These are phyloP conservation scores for Panaeolus papilionaceus DNA, from an alignment of 768 basidiomycete species.

Conservation along the genomic window DNA sequence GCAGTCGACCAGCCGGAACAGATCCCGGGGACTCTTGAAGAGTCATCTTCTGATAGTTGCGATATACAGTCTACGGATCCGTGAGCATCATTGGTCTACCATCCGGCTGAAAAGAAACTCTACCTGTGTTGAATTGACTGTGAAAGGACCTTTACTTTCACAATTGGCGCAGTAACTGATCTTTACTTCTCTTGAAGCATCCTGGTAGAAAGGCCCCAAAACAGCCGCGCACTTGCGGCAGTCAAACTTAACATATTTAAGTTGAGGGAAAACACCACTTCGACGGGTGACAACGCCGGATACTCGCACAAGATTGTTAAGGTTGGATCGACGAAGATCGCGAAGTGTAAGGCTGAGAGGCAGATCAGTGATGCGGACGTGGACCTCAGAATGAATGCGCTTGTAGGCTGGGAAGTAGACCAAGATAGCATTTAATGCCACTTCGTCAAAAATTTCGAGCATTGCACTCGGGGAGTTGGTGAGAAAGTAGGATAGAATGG, in stretches of 20 bases:
- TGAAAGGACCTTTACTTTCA: conserved; percentile 94
- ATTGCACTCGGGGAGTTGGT: conserved; percentile 94
- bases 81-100: neutral
- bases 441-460: conserved; percentile 94
- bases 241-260: conserved; percentile 99
- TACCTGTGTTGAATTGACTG: conserved; percentile 96
- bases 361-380: conserved; percentile 95
- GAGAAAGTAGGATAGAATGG: conserved; percentile 96
- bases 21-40: conserved; percentile 97
- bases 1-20: conserved; percentile 96
- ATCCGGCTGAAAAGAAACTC: conserved; percentile 22
- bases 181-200: conserved; percentile 91
- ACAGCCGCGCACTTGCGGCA: conserved; percentile 94
- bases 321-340: conserved; percentile 88
- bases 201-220: conserved; percentile 97
- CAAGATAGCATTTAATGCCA: conserved; percentile 92
- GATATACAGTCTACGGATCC: conserved; percentile 82
- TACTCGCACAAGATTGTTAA: conserved; percentile 96
- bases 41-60: conserved; percentile 99
- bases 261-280: conserved; percentile 97
- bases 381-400: conserved; percentile 97
- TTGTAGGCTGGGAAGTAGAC: conserved; percentile 96
- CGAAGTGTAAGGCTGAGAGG: conserved; percentile 90
- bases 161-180: conserved; percentile 96
- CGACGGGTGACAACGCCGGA: conserved; percentile 95